These are phyloP conservation scores for Jasminum sambac DNA, from an alignment of 257 asterid genomes.

Conservation along the genomic window DNA sequence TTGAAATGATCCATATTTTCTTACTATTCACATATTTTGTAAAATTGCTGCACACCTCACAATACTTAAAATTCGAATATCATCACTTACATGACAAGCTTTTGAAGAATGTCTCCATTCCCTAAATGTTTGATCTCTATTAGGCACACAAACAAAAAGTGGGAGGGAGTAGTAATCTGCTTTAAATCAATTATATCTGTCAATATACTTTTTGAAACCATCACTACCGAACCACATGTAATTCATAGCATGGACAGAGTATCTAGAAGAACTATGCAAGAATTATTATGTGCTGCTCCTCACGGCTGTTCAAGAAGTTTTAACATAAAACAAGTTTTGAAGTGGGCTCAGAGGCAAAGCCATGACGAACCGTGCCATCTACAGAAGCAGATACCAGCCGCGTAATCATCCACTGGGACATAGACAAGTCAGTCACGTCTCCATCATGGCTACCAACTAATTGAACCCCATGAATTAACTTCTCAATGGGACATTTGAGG, in stretches of 20 bases:
- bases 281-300: neutral
- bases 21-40: neutral
- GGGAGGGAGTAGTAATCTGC: too few species aligned
- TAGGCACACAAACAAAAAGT: too few species aligned
- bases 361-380: constrained; percentile 86
- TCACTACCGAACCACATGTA: neutral
- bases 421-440: constrained; percentile 92
- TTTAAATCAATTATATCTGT: neutral
- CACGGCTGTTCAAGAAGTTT: neutral
- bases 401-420: constrained; percentile 99
- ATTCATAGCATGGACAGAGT: neutral
- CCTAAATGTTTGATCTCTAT: neutral
- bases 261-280: neutral
- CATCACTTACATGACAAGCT: neutral
- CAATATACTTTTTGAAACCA: neutral
- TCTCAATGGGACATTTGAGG: constrained; percentile 62
- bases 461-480: constrained; percentile 84
- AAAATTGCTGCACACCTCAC: neutral
- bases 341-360: neutral
- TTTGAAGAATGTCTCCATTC: neutral
- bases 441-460: constrained; percentile 96
- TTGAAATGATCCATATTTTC: neutral
- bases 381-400: constrained; percentile 94
- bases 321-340: neutral
- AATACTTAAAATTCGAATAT: neutral